Evolutionary conservation across 169 alveolate species (phyloP).

Genomic region (Pseudocohnilembus persalinus): DNA sequence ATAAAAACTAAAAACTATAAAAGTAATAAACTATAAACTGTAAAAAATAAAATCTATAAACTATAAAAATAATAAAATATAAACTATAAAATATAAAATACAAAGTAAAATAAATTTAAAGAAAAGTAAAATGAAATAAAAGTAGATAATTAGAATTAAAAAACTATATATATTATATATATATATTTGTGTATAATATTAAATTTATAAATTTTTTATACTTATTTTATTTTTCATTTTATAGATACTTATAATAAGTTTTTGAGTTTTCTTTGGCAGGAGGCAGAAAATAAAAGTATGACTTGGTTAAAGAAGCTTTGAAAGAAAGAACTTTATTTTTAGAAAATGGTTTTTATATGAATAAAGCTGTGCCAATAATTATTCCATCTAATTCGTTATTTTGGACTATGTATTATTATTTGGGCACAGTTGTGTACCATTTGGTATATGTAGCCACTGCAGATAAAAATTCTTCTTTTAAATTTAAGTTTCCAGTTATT

Average conservation of each 20-base stretch:
- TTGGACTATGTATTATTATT: constrained; percentile 87
- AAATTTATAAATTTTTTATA: no score
- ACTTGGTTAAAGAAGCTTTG: constrained; percentile 90
- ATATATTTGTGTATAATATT: no score
- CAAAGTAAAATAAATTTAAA: no score
- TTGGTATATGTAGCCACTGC: constrained; percentile 53
- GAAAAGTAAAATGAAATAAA: no score
- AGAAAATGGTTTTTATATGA: constrained; percentile 86
- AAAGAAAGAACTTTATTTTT: constrained; percentile 91
- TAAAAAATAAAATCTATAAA: no score
- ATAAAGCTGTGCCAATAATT: constrained; percentile 83
- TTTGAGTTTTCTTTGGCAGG: constrained; percentile 36
- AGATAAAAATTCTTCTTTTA: constrained; percentile 31
- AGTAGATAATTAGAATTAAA: no score
- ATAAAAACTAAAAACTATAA: background rate
- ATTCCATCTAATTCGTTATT: constrained; percentile 87
- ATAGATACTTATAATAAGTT: constrained; percentile 22
- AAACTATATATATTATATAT: no score
- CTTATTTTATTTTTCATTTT: no score
- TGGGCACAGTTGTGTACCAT: constrained; percentile 84
- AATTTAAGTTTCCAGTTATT: constrained; percentile 46
- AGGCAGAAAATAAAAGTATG: constrained; percentile 68
- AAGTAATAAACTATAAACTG: background rate
- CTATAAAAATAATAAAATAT: no score
- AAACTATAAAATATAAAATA: no score